Conservation (phyloP, 1,139 yeast genomes). For the Hyphopichia khmerensis region DNA sequence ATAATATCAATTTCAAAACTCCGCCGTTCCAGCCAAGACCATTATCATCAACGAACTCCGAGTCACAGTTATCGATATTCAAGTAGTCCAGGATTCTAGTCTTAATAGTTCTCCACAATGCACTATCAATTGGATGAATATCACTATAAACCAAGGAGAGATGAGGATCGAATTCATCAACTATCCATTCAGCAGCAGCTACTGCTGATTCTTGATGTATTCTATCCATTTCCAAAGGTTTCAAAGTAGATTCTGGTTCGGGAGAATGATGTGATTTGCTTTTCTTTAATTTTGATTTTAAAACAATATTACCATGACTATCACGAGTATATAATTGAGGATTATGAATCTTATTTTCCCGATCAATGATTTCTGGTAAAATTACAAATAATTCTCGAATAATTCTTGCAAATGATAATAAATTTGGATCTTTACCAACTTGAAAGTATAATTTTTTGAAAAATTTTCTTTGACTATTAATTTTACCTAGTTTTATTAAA, state of each 20-base stretch:
- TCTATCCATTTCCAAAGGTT: slow-evolving; percentile 25
- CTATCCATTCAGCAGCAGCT: slow-evolving; percentile 56
- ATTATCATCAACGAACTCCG: slow-evolving; percentile 33
- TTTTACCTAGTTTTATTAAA: slow-evolving; percentile 38
- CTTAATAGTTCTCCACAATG: slow-evolving; percentile 63
- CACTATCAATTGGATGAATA: slow-evolving; percentile 66
- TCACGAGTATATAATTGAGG: slow-evolving; percentile 43
- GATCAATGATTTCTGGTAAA: slow-evolving; percentile 36
- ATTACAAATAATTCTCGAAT: slow-evolving; percentile 69
- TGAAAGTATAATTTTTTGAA: slow-evolving; percentile 67
- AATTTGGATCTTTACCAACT: slow-evolving; percentile 53
- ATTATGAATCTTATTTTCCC: slow-evolving; percentile 34
- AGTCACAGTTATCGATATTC: slow-evolving; percentile 49
- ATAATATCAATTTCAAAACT: slow-evolving; percentile 62
- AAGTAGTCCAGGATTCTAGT: slow-evolving; percentile 71
- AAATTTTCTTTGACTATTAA: slow-evolving; percentile 43
- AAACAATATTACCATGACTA: slow-evolving; percentile 29
- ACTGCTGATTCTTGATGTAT: slow-evolving; percentile 30
- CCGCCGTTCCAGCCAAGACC: slow-evolving; percentile 65
- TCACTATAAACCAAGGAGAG: slow-evolving; percentile 70
- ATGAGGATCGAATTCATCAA: slow-evolving; percentile 66
- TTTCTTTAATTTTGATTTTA: slow-evolving; percentile 25
- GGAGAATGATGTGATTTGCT: slow-evolving; percentile 9
- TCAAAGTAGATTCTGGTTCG: slow-evolving; percentile 8
- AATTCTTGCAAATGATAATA: slow-evolving; percentile 65